Base-by-base conservation (phyloP, 257 asterid genomes). In the Jaltomata sinuosa region DNA sequence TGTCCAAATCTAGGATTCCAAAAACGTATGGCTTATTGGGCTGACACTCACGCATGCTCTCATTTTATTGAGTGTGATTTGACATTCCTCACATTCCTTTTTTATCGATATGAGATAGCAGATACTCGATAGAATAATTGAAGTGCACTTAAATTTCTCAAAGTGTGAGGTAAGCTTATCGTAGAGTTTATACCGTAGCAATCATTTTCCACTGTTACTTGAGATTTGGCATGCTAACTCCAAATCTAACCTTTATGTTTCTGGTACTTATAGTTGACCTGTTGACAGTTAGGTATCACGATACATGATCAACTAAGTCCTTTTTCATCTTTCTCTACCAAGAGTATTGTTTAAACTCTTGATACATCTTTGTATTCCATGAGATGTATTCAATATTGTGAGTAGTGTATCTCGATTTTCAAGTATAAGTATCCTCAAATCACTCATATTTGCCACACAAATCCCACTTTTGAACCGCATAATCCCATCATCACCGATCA, bases 31-130 rank as follows among this genome's bases (percentile, higher is more conserved):
- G 50, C 81, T 74, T 86, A 79, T 69, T 85, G 87, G 83, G 85
- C 40, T 79, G 82, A 83, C 85, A 53, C 49, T 81, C 85, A 49
- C 85, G 87, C 90, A 71, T 84, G 87, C 88, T 72, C 21, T 45
- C 81, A 54, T 79, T 57, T 59, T 62, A 80, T 62, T 67, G 32
- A 45, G 81, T 25, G 45, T 76, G 42, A 76, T 76, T 47, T 76
- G 62, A 49, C 29, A 76, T 76, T 38, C 18, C 5, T 21, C n/a
- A 21, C 19, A 21, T 69, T 71, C 2, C 0, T 5, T 38, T 40
- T 67, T 32, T 34, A 6, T 34, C 9, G 49, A 1, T 4, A 1
- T 0, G 22, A 67, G 29, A 1, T 3, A 8, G 22, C 2, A 1
- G 4, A 47, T 72, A 72, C n/a, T 22, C 14, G 1, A 25, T 45